Evolutionary conservation across 164 flowering plant genomes (phyloP).

Genomic region (Chimonanthus praecox): DNA sequence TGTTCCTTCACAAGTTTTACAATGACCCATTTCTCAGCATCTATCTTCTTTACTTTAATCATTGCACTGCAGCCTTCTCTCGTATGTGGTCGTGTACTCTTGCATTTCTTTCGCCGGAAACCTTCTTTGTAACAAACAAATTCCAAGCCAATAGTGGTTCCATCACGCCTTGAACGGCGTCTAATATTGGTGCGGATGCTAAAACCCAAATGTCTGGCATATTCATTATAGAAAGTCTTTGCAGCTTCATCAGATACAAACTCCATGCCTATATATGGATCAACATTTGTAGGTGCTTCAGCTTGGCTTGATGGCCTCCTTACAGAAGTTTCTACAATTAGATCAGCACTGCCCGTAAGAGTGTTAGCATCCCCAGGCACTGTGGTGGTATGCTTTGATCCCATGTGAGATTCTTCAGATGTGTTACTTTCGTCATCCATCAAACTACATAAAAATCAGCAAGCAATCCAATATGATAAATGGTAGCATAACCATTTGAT

Average conservation of each 20-base stretch:
- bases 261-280: conserved; percentile 69
- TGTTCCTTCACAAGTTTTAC: conserved; percentile 66
- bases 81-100: conserved; percentile 18
- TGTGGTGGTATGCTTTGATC: not conserved
- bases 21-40: conserved; percentile 74
- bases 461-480: not conserved
- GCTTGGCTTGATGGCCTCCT: not conserved
- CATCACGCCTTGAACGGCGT: conserved; percentile 47
- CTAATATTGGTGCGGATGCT: conserved; percentile 37
- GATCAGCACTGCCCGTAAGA: not conserved
- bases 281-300: not conserved
- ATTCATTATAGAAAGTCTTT: conserved; percentile 52
- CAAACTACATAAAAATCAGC: not conserved
- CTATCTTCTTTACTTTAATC: conserved; percentile 58
- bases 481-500: not conserved
- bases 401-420: not conserved
- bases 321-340: not conserved
- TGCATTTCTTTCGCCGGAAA: conserved; percentile 30
- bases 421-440: not conserved
- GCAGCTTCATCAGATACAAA: conserved; percentile 67
- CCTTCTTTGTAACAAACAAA: conserved; percentile 62
- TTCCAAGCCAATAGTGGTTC: conserved; percentile 31
- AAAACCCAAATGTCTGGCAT: conserved; percentile 65
- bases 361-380: not conserved
- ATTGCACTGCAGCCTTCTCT: conserved; percentile 78